Conservation (phyloP, 176 grass and related monocot genomes). For the Sorghum bicolor region DNA sequence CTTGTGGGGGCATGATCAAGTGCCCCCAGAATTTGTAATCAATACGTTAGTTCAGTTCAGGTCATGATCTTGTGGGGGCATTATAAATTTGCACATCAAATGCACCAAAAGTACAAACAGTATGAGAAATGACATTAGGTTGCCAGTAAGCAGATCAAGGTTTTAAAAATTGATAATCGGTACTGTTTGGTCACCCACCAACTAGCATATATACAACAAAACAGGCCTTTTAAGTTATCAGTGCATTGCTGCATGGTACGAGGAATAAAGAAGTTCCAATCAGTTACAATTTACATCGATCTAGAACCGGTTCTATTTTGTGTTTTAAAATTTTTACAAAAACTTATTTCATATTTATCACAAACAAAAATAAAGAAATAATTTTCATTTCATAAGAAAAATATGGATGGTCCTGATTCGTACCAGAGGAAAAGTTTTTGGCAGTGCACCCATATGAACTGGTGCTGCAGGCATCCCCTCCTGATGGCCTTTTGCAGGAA, state of each 20-base stretch:
- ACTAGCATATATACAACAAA: background rate
- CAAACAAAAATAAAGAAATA: background rate
- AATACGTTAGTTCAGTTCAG: background rate
- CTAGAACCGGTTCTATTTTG: background rate
- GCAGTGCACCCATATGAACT: constrained; percentile 29
- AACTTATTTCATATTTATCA: background rate
- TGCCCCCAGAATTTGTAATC: background rate
- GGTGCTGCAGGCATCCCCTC: constrained; percentile 1
- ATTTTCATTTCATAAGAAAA: constrained; percentile 22
- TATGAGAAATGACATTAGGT: background rate
- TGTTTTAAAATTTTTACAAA: background rate
- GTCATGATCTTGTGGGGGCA: background rate
- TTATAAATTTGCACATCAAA: background rate
- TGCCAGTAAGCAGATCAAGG: background rate
- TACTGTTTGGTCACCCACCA: background rate
- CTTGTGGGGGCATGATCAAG: too few relatives aligned
- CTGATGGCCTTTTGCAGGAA: constrained; percentile 27
- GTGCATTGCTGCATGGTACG: background rate
- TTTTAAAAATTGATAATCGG: background rate
- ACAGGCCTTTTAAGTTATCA: background rate
- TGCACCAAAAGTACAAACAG: background rate
- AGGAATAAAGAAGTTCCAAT: background rate
- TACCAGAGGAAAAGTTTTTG: constrained; percentile 19
- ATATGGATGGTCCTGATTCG: background rate
- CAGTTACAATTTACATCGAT: background rate